Conservation (phyloP, 345 rosid genomes). For the Garcia nutans region DNA sequence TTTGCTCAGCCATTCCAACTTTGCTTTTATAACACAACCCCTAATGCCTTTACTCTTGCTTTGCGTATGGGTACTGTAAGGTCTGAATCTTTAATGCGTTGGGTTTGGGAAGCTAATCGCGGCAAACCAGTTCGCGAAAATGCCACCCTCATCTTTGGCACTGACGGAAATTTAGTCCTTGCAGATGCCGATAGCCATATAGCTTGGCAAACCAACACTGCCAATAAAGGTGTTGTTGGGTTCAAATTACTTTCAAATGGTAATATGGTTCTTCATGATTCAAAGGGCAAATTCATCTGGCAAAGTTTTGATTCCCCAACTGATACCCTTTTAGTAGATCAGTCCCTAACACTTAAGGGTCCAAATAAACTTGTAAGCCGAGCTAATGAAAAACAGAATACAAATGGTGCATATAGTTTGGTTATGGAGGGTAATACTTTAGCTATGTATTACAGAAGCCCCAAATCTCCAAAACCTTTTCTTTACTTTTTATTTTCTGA, state of each 20-base stretch:
- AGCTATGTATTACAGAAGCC: conserved; percentile 35
- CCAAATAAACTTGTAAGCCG: conserved; percentile 52
- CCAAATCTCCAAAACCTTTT: conserved; percentile 28
- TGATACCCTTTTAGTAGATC: conserved; percentile 61
- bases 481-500: conserved; percentile 26
- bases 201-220: conserved; percentile 38
- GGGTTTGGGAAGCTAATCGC: conserved; percentile 47
- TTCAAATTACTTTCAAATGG: neutral
- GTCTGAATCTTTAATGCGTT: conserved; percentile 39
- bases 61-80: conserved; percentile 42
- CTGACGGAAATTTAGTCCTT: conserved; percentile 36
- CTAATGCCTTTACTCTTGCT: conserved; percentile 56
- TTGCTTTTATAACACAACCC: conserved; percentile 60
- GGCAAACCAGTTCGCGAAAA: conserved; percentile 30
- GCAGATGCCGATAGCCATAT: conserved; percentile 29
- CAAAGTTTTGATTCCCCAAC: conserved; percentile 48
- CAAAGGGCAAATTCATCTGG: conserved; percentile 20
- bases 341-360: conserved; percentile 35
- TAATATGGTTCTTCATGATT: conserved; percentile 21
- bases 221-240: conserved; percentile 33
- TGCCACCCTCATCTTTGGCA: conserved; percentile 30
- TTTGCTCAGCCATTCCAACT: conserved; percentile 47
- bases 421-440: conserved; percentile 48
- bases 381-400: conserved; percentile 30
- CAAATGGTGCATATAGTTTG: conserved; percentile 50